Conservation (phyloP, 2,329 filamentous ascomycete species). For the Phaeomoniella chlamydospora region DNA sequence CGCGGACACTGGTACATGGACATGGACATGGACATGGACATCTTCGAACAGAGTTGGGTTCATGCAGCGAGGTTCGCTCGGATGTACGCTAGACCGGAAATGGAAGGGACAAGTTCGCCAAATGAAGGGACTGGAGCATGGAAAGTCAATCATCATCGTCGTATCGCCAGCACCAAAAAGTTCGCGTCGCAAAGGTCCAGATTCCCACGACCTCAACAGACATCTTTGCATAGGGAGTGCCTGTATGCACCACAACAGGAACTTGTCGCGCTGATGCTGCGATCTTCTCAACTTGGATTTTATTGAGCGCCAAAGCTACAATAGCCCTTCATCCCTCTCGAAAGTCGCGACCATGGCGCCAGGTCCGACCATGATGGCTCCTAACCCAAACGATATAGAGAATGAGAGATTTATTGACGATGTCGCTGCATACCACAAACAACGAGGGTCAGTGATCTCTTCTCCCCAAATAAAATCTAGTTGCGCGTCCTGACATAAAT, state of each 20-base stretch:
- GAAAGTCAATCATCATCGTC: not conserved
- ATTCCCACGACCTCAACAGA: not conserved
- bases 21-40: no score
- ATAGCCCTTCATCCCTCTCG: not conserved
- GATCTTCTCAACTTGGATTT: not conserved
- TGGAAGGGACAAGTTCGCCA: not conserved
- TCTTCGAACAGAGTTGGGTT: no score
- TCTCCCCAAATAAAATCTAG: constrained; percentile 7
- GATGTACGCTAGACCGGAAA: not conserved
- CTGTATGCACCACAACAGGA: not conserved
- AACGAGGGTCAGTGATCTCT: constrained; percentile 45
- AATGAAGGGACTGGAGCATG: not conserved
- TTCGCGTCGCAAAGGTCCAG: not conserved
- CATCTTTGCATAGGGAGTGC: not conserved
- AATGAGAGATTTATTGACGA: constrained; percentile 68
- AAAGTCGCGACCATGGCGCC: not conserved
- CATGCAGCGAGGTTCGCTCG: no score
- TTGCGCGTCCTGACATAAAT: constrained; percentile 5
- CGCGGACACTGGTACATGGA: no score
- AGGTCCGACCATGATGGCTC: not conserved
- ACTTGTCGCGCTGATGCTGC: not conserved
- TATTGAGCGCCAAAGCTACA: not conserved
- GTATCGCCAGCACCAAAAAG: not conserved
- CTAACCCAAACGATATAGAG: constrained; percentile 20
- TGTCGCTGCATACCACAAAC: constrained; percentile 58